Base-by-base conservation (phyloP, 163 green algal genomes). In the Chlorella variabilis region DNA sequence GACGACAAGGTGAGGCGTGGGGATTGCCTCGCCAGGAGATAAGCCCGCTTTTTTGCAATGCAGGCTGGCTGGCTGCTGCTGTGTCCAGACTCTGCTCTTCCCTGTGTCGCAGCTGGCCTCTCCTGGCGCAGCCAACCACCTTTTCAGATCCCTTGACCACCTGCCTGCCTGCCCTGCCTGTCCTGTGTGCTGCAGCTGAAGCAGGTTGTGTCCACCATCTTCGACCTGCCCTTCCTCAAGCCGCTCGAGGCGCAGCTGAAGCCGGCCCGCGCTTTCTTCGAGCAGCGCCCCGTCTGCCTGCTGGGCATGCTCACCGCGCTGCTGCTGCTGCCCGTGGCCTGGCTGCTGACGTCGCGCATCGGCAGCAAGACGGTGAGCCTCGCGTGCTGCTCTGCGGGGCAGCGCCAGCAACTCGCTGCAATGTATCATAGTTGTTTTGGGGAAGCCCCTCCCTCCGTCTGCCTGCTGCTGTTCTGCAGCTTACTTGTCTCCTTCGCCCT, bases 161-260 rank as follows among this genome's bases (percentile, higher is more conserved):
- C 27, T 62, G 6, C n/a, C 68, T n/a, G 31, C 69, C 45, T 18
- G 34, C 18, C 20, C 39, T 25, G 7, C 38, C n/a, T 81, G 27
- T 15, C 41, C 9, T 56, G 29, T 18, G 36, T 56, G 2, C 39
- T 61, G 51, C 77, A 83, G 77, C 41, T 69, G 18, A 41, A 51
- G 49, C 4, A 25, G n/a, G n/a, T 79, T 25, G 34, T 82, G 3
- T 6, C 36, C 54, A 25, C 33, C 18, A 29, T 86, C 11, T 79
- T 85, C 33, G 83, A 82, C 63, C 54, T 54, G 25, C 78, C 71
- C 4, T 31, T 82, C 9, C 59, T 90, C n/a, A 67, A 45, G 25
- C 54, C 78, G 0, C 48, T 77, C 29, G 82, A 77, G 49, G 33
- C n/a, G 18, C 20, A 48, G 38, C 74, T 84, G 29, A 31, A 59